Base-by-base conservation (phyloP, 2,329 filamentous ascomycete species). In the Plectosphaerella plurivora region DNA sequence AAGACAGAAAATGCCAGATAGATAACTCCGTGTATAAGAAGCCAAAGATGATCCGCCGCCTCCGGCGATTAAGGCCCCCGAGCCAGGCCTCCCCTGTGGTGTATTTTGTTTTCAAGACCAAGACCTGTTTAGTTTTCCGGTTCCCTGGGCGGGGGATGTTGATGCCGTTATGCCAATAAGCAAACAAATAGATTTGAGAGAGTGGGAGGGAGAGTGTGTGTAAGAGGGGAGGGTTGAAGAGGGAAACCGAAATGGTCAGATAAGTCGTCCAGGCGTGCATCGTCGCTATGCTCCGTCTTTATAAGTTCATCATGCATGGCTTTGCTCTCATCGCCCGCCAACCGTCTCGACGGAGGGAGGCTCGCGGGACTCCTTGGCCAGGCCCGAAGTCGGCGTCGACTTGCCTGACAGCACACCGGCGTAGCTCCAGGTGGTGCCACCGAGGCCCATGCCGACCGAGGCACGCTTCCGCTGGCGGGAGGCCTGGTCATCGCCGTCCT, bases 401-500 rank as follows among this genome's bases (percentile, higher is more conserved):
- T 58, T 50, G 45, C 44, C 45, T 7, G 51, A 37, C 24, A 53
- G 24, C 36, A 49, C 51, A 22, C 51, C 50, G 22, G 48, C 52
- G 37, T 50, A 67, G 54, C 56, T n/a, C 56, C 48, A 25, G 45
- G 52, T 36, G 47, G 66, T 42, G 73, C 72, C 54, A 5, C 66
- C 65, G 50, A 72, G 67, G 47, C 63, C 65, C 37, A 74, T 60
- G 12, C 73, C 73, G 5, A 73, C 74, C 3, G 78, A 78, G 2
- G 66, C 70, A 51, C 78, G 74, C 66, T 81, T 82, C 49, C 75
- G 68, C 10, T 73, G 70, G 42, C 73, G 69, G 16, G 72, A 69
- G 11, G 67, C 67, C 37, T 76, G 70, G 20, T 76, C 69, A 33
- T 83, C 81, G 20, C 81, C 79, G 24, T 82, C 80, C 51, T 83